Conservation (phyloP, 1,284 basidiomycete species). For the Malassezia yamatoensis region DNA sequence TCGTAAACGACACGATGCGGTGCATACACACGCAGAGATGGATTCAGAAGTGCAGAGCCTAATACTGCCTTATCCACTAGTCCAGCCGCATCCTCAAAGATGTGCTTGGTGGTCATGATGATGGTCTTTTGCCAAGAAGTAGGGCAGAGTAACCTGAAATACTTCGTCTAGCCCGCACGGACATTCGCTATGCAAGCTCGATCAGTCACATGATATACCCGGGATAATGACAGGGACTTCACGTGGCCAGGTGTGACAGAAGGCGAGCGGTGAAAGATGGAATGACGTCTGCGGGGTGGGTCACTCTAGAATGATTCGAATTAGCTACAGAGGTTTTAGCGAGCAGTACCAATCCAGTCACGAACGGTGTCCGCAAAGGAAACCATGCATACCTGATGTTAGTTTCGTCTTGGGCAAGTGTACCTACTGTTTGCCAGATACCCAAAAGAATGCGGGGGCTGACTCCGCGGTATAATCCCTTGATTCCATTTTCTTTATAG, state of each 20-base stretch:
- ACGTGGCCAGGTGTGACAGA: background rate
- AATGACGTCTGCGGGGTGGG: too few relatives aligned
- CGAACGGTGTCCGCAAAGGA: constrained; percentile 83
- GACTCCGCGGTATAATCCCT: constrained; percentile 93
- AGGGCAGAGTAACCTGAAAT: background rate
- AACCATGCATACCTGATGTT: constrained; percentile 71
- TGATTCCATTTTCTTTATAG: constrained; percentile 91
- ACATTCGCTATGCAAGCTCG: background rate
- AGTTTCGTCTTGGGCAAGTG: constrained; percentile 7
- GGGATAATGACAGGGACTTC: background rate
- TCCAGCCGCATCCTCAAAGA: constrained; percentile 40
- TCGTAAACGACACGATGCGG: constrained; percentile 46
- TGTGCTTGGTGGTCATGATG: constrained; percentile 45
- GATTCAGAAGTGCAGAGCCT: constrained; percentile 42
- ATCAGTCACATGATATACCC: constrained; percentile 1
- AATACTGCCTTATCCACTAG: constrained; percentile 42
- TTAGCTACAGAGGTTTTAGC: background rate
- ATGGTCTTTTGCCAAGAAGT: background rate
- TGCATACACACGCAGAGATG: constrained; percentile 36
- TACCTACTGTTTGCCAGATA: constrained; percentile 68
- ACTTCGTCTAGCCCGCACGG: background rate
- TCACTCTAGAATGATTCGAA: too few relatives aligned
- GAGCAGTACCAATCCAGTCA: constrained; percentile 18
- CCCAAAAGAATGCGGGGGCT: constrained; percentile 91
- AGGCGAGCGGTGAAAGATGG: too few relatives aligned